Evolutionary conservation across 1,284 basidiomycete species (phyloP).

Genomic region (Ceraceosorus bombacis): DNA sequence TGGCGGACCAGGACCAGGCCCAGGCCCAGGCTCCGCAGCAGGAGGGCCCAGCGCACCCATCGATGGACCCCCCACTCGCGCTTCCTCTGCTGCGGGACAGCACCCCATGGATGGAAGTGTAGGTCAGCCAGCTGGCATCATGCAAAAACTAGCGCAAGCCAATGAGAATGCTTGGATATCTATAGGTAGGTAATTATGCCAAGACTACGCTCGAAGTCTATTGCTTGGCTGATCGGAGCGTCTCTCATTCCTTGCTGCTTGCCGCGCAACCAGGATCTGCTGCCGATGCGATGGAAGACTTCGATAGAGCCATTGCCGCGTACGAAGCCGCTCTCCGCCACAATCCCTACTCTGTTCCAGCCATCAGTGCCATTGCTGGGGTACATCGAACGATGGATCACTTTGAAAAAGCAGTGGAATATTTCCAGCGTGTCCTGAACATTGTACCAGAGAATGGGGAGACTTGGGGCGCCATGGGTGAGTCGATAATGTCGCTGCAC

Average conservation of each 20-base stretch:
- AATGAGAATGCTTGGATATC: constrained; percentile 44
- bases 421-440: constrained; percentile 80
- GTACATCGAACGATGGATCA: constrained; percentile 44
- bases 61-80: not conserved
- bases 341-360: constrained; percentile 44
- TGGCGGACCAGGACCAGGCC: not conserved
- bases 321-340: constrained; percentile 44
- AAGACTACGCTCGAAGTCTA: not conserved
- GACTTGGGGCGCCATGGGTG: constrained; percentile 55
- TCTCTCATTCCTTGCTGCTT: not conserved
- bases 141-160: constrained; percentile 38
- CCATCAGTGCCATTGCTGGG: constrained; percentile 44
- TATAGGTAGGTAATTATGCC: constrained; percentile 14
- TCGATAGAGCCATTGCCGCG: constrained; percentile 38
- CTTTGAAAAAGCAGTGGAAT: constrained; percentile 71
- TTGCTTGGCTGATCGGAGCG: not conserved
- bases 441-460: constrained; percentile 52
- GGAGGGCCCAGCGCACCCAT: no score
- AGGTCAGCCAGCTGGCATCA: constrained; percentile 4
- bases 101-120: not conserved
- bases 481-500: constrained; percentile 49
- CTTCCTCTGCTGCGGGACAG: not conserved
- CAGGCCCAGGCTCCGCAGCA: not conserved
- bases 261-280: constrained; percentile 17
- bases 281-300: constrained; percentile 46